Evolutionary conservation across 768 basidiomycete species (phyloP).

Genomic region (Daedaleopsis nitida): DNA sequence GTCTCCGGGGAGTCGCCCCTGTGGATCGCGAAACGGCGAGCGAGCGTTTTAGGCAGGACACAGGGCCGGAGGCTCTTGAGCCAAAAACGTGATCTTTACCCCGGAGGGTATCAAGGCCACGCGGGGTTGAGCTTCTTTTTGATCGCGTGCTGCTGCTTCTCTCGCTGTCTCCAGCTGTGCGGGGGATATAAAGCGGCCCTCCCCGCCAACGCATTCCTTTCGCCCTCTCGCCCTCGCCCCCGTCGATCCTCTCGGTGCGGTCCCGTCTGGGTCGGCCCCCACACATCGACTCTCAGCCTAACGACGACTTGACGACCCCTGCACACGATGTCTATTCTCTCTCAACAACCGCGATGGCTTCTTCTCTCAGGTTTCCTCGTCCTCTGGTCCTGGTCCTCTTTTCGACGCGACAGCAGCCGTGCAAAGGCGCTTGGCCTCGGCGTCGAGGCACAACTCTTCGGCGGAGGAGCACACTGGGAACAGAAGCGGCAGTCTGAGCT

Average conservation of each 20-base stretch:
- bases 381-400: conserved; percentile 19
- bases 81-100: background rate
- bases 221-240: background rate
- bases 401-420: conserved; percentile 6
- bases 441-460: conserved; percentile 13
- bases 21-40: conserved; percentile 41
- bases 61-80: background rate
- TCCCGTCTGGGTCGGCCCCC: background rate
- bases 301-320: background rate
- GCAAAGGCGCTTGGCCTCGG: conserved; percentile 13
- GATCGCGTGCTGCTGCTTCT: background rate
- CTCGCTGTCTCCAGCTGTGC: background rate
- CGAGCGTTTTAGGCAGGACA: background rate
- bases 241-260: background rate
- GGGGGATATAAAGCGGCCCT: background rate
- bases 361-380: conserved; percentile 19
- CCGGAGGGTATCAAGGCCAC: background rate
- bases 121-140: background rate
- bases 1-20: too few species aligned
- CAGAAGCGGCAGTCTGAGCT: conserved; percentile 4
- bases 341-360: conserved; percentile 19
- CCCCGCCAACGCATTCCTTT: background rate
- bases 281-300: background rate
- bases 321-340: conserved; percentile 3
- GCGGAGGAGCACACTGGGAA: background rate